These are phyloP conservation scores for Zymoseptoria ardabiliae DNA, from an alignment of 2,329 filamentous ascomycete species.

Conservation along the genomic window DNA sequence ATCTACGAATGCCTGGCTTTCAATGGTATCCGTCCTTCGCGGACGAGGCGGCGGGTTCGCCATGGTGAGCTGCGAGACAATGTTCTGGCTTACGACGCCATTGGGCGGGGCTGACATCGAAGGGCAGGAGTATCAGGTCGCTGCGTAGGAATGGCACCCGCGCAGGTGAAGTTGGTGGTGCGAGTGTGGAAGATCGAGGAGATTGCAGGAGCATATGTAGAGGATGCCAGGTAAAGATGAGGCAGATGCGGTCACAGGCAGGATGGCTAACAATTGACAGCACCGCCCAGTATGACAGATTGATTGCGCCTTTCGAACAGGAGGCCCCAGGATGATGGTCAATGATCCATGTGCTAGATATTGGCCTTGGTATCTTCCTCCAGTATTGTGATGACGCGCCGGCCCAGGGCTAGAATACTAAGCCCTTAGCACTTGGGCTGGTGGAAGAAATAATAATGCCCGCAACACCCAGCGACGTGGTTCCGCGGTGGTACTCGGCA, in stretches of 20 bases:
- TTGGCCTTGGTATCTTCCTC: background rate
- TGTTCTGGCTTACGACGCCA: background rate
- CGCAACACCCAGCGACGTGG: too few relatives aligned
- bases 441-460: too few relatives aligned
- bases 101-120: background rate
- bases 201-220: background rate
- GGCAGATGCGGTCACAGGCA: background rate
- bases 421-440: background rate
- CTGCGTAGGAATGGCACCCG: background rate
- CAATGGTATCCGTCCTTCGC: conserved; percentile 22
- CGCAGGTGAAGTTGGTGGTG: background rate
- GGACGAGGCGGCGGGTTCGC: conserved; percentile 7
- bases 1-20: conserved; percentile 25
- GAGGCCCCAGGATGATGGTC: background rate
- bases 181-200: background rate
- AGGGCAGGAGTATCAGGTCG: background rate
- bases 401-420: background rate
- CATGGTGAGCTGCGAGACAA: conserved; percentile 7
- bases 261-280: background rate
- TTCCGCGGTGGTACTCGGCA: background rate
- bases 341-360: background rate
- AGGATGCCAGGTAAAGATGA: background rate
- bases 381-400: background rate
- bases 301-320: background rate
- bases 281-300: background rate